Base-by-base conservation (phyloP, 129 eudicot species). In the Silybum marianum region DNA sequence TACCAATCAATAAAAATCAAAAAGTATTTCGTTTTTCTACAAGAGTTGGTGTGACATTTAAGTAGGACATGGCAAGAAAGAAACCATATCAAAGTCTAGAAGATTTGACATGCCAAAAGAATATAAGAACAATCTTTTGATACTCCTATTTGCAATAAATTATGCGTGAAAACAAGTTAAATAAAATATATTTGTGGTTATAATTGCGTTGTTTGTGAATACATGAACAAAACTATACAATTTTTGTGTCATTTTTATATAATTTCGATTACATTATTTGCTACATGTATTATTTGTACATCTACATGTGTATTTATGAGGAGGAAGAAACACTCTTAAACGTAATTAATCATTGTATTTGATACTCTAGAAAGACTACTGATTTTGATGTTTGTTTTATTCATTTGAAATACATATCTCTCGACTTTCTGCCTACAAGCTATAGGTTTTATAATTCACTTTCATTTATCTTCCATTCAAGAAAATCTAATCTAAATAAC, bases 21-120 rank as follows among this genome's bases (percentile, higher is more conserved):
- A 32, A 48, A 26, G 11, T 68, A 22, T 34, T 7, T 11, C 9
- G 21, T 4, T 2, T 36, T 71, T n/a, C 26, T 2, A n/a, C 54
- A 19, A 16, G 25, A 72, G 54, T 9, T 72, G 58, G 75, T 39
- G 51, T 72, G 75, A 38, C 13, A n/a, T 36, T 3, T 48, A 48
- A 30, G 12, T 40, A 63, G 7, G 34, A 73, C 62, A 40, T 42
- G 76, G 16, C 25, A 72, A 9, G 25, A 60, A 40, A 72, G 26
- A 72, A 72, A 39, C 40, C 28, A 42, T 19, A 38, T 21, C 62
- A 21, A 40, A 36, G 60, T 34, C 75, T 71, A 32, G 32, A 73
- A 73, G 77, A 73, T 73, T 73, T 73, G 77, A 73, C 77, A 40
- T 40, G 62, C 63, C 10, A 40, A 11, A 73, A 73, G 22, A 22